Evolutionary conservation across 441 rosid genomes (phyloP), one percentile per base, ranked within the genome.

Genomic region (Pelargonium fulgidum): DNA sequence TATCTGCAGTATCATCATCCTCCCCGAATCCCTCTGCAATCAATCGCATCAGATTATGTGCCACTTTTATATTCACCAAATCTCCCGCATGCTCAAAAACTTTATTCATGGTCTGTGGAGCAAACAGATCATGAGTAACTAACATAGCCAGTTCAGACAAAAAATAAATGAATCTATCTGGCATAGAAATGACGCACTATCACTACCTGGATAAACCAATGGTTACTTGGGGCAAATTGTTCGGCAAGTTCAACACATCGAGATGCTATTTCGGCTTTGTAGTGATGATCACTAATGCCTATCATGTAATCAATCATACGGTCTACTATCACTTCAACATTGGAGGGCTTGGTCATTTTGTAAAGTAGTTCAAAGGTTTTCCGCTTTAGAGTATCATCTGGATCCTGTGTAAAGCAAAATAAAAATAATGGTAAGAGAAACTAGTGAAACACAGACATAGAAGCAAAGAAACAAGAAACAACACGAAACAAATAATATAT

Each of bases 231-330:
- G 47, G 97, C 99, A 82, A 88, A 94, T 77, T 94, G 98, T 81
- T 92, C 99, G 0, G 98, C 98, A 68, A 94, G 91, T 69, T 90
- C 97, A 71, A 92, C 96, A 70, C 97, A 94, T 48, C 94, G 89
- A 75, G 98, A 92, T 69, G 97, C 98, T 81, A 88, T 94, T 78
- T 92, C 98, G 62, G 96, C 82, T 85, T 91, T 94, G 86, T 87
- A 94, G 78, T 94, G 99, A 84, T 80, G 82, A 70, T 94, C 99
- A 62, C 78, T 94, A 70, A 94, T 87, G 73, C 90, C 88, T 69
- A 88, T 91, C 99, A 93, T 91, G 82, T 91, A 91, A 78, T 85
- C 96, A 80, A 94, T 91, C 99, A 94, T 94, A 63, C 98, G 88
- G 76, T 87, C 94, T 70, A 94, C 97, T 75, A 94, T 92, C 73